Evolutionary conservation across 1,284 basidiomycete genomes (phyloP).

Genomic region (Pascua sp.): DNA sequence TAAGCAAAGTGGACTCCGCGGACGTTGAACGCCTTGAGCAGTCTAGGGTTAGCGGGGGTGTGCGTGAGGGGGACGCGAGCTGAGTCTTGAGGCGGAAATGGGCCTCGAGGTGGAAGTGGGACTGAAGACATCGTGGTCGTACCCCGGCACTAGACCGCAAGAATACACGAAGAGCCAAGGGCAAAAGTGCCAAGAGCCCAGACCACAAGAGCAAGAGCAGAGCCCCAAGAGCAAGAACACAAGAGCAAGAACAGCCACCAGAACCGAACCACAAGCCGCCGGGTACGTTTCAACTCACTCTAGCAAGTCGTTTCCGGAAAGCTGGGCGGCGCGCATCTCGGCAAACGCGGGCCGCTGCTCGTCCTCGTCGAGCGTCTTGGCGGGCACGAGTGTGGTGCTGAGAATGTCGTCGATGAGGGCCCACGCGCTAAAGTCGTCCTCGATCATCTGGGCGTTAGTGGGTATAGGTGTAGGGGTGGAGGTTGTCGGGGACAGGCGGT

Average conservation of each 20-base stretch:
- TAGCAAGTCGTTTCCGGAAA: slow-evolving; percentile 80
- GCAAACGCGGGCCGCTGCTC: slow-evolving; percentile 53
- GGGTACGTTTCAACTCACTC: too few relatives aligned
- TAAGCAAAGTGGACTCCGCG: slow-evolving; percentile 75
- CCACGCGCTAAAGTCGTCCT: slow-evolving; percentile 69
- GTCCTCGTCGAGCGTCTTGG: slow-evolving; percentile 22
- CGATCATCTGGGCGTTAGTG: slow-evolving; percentile 58
- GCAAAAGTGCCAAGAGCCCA: too few relatives aligned
- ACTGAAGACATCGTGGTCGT: too few relatives aligned
- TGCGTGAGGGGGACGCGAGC: too few relatives aligned
- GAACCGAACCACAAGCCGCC: too few relatives aligned
- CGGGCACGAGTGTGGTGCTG: slow-evolving; percentile 45
- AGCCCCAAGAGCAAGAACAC: too few relatives aligned
- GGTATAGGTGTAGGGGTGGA: not conserved
- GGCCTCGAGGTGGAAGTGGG: too few relatives aligned
- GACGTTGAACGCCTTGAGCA: slow-evolving; percentile 75
- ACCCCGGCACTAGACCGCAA: too few relatives aligned
- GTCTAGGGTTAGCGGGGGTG: slow-evolving; percentile 46
- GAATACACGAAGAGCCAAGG: too few relatives aligned
- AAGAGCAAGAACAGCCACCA: too few relatives aligned
- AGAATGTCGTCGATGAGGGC: slow-evolving; percentile 73
- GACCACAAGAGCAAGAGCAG: too few relatives aligned
- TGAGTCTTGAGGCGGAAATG: too few relatives aligned
- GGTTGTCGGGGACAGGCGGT: not conserved
- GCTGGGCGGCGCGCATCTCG: slow-evolving; percentile 72